These are phyloP conservation scores for Penicillium thymicola DNA, from an alignment of 2,329 filamentous ascomycete genomes.

Conservation along the genomic window DNA sequence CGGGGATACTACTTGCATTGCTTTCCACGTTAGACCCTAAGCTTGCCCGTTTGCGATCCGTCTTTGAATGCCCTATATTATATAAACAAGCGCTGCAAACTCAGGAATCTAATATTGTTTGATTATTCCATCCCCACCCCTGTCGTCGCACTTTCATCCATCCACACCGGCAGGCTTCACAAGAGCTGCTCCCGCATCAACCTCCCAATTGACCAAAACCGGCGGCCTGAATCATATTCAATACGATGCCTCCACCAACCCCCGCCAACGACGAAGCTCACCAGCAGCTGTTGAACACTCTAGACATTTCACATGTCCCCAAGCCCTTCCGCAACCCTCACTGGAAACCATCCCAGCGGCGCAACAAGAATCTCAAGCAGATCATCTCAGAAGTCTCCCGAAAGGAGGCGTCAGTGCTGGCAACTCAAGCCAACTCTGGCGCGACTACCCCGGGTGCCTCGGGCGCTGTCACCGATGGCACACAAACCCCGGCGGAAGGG, in stretches of 20 bases:
- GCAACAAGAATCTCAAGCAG: slow-evolving; percentile 98
- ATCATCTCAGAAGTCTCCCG: slow-evolving; percentile 85
- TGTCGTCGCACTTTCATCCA: background rate
- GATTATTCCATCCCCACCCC: background rate
- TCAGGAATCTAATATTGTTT: background rate
- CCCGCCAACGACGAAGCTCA: slow-evolving; percentile 77
- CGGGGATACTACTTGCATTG: background rate
- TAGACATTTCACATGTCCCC: slow-evolving; percentile 82
- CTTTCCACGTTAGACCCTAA: background rate
- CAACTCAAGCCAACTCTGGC: slow-evolving; percentile 79
- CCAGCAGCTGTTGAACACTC: slow-evolving; percentile 78
- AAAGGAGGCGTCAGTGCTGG: slow-evolving; percentile 83
- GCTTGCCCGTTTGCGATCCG: background rate
- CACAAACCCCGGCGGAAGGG: slow-evolving; percentile 47
- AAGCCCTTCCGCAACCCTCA: slow-evolving; percentile 86
- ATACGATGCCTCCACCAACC: slow-evolving; percentile 58
- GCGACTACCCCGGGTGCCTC: slow-evolving; percentile 62
- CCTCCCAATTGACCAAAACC: background rate
- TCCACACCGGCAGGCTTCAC: background rate
- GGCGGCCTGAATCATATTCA: slow-evolving; percentile 10
- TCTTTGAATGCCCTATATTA: background rate
- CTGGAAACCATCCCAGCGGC: slow-evolving; percentile 90
- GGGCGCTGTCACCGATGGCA: slow-evolving; percentile 39
- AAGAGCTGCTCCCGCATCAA: slow-evolving; percentile 13
- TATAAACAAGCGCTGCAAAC: background rate